phyloP scores from a whole-genome alignment of 177 flowering plant species.

The Vitis hybrid region DNA sequence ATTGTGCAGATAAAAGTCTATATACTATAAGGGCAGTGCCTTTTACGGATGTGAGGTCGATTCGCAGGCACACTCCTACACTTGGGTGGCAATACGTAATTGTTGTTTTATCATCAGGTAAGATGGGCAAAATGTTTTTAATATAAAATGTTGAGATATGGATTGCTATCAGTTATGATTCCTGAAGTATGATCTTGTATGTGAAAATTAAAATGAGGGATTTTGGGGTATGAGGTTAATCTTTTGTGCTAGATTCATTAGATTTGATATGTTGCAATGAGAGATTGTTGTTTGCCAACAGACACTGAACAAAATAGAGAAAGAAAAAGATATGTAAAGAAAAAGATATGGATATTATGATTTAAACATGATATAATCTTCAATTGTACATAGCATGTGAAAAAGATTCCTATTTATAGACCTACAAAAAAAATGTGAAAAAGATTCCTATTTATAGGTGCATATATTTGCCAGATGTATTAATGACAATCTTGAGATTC shows the following conservation, averaged over 20 bases:
- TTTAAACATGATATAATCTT: neutral
- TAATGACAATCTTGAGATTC: too few relatives aligned
- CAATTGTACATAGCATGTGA: neutral
- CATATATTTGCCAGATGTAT: too few relatives aligned
- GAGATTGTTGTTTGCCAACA: too few relatives aligned
- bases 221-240: neutral
- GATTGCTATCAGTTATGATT: neutral
- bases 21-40: conserved; percentile 87
- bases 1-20: conserved; percentile 69
- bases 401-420: neutral
- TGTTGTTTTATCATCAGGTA: conserved; percentile 87
- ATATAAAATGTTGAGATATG: neutral
- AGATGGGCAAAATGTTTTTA: neutral
- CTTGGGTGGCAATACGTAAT: conserved; percentile 96
- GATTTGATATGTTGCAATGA: neutral
- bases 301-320: too few relatives aligned
- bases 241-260: neutral
- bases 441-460: neutral
- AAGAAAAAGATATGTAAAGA: too few relatives aligned
- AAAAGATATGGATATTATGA: neutral
- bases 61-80: conserved; percentile 89
- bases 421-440: neutral
- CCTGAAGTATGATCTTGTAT: neutral
- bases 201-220: neutral
- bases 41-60: conserved; percentile 78